Percentiles rank a stretch among this genome's conserved stretches.
Conservation (phyloP, 106 monocot genomes). For the Dendrobium huoshanense region DNA sequence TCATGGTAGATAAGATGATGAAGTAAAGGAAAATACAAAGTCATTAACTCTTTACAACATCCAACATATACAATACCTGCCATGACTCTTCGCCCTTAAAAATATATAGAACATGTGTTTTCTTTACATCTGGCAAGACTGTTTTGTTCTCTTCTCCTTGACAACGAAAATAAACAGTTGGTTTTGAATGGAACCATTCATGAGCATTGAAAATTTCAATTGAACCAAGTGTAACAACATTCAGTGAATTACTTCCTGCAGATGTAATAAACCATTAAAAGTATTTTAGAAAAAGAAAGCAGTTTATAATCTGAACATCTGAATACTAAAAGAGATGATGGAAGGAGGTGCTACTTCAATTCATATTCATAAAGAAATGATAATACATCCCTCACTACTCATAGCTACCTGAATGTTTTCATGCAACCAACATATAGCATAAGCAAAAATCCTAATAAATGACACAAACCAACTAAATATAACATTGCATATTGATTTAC, state of each 20-base stretch:
- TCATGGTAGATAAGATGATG: neutral
- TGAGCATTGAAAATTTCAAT: conserved; percentile 68
- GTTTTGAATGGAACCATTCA: conserved; percentile 53
- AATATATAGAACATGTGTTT: conserved; percentile 28
- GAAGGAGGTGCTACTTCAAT: neutral
- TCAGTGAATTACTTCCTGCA: conserved; percentile 51
- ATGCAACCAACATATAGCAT: neutral
- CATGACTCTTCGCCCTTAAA: conserved; percentile 79
- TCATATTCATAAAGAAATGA: neutral
- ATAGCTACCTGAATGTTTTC: neutral
- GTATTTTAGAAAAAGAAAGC: neutral
- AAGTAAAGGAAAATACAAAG: neutral
- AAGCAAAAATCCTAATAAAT: neutral
- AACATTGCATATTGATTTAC: neutral
- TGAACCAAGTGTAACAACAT: conserved; percentile 63
- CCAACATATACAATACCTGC: conserved; percentile 42
- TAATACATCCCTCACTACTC: neutral
- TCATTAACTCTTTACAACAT: neutral
- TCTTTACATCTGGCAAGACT: conserved; percentile 62
- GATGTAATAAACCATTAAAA: conserved; percentile 2
- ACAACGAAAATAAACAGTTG: conserved; percentile 71
- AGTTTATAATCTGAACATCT: neutral
- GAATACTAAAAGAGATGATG: neutral
- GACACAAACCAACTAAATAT: neutral
- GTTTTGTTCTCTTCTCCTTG: conserved; percentile 57